Evolutionary conservation across 2,329 filamentous ascomycete genomes (phyloP), one percentile per base, ranked within the genome.

Genomic region (Trichoderma koningiopsis): DNA sequence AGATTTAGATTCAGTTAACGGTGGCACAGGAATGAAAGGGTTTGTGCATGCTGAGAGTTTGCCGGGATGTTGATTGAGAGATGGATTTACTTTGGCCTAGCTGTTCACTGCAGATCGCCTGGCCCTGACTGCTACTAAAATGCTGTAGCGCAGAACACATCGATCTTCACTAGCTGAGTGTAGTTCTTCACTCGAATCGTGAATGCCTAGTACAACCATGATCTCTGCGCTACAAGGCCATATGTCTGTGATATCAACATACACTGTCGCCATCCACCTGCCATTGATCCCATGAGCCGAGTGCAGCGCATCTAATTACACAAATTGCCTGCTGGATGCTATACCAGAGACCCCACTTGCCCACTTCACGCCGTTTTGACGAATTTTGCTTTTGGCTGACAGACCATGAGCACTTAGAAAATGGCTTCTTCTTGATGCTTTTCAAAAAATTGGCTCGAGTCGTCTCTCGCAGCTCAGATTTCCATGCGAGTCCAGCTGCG

Each of bases 251-350:
- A 49, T 49, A 24, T 33, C 53, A 49, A 56, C 49, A 52, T 27
- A 55, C 61, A 16, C 33, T n/a, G 24, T 35, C 58, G 58, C 40
- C 8, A 6, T 60, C 37, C 5, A 27, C 13, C 29, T 22, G 47
- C 40, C 61, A 56, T 64, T 43, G 49, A 64, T 55, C 49, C 61
- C 49, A 64, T 56, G 33, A 64, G 49, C 33, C 35, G 49, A 19
- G 49, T 40, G 55, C 37, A 52, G 29, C 31, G 14, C 16, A 33
- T 33, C 11, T 33, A 10, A 16, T 8, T 14, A 64, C 37, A 64
- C 47, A 49, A 29, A 56, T 35, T 35, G 52, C 47, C 33, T 11
- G 33, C 33, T 35, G 33, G 13, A 55, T 49, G 8, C 43, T 13
- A 49, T 49, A 22, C 2, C 7, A 22, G 2, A 47, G 8, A 14